These are phyloP conservation scores for Colletotrichum sp. DNA, from an alignment of 2,329 filamentous ascomycete species.

Conservation along the genomic window DNA sequence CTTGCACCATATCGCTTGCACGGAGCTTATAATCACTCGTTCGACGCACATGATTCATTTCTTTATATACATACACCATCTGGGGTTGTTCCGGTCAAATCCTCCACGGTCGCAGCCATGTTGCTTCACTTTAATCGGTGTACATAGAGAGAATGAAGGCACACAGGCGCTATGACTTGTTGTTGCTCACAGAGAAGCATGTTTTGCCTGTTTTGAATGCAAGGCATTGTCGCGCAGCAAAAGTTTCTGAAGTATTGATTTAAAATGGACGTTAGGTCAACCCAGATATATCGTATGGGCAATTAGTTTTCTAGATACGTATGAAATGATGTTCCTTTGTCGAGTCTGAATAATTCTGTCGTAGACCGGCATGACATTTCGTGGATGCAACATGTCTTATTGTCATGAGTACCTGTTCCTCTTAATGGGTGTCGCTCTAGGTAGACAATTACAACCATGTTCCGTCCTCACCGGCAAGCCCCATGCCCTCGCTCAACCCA, in stretches of 20 bases:
- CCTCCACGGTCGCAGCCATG: neutral
- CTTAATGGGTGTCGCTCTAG: neutral
- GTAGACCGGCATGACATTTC: neutral
- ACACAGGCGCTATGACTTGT: neutral
- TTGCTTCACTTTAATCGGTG: constrained; percentile 5
- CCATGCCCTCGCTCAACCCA: constrained; percentile 49
- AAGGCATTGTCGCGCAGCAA: neutral
- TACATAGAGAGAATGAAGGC: neutral
- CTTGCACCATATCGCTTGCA: neutral
- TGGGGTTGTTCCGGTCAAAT: neutral
- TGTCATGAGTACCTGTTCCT: neutral
- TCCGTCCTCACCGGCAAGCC: constrained; percentile 8
- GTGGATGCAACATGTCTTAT: neutral
- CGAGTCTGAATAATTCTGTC: neutral
- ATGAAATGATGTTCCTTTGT: constrained; percentile 19
- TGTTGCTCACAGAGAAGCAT: neutral
- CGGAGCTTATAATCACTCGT: constrained; percentile 6
- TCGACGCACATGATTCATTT: constrained; percentile 20
- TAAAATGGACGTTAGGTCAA: neutral
- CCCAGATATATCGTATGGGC: neutral
- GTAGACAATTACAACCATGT: neutral
- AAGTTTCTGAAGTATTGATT: neutral
- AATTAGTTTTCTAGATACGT: constrained; percentile 5
- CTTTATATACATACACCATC: constrained; percentile 7
- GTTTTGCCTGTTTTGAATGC: neutral